phyloP scores from a whole-genome alignment of 1,139 yeast genomes.

The Debaryomyces coudertii region DNA sequence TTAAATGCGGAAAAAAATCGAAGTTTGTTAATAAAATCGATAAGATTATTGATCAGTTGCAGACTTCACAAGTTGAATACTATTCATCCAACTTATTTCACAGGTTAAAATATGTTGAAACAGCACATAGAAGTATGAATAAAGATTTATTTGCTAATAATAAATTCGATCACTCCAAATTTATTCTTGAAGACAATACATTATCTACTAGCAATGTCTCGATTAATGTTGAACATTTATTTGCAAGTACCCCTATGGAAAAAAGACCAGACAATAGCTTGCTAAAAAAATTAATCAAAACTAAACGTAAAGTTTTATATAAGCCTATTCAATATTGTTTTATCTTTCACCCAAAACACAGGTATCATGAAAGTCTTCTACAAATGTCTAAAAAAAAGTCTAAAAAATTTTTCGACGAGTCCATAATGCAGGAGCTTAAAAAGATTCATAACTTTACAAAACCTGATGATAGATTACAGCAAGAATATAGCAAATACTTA shows the following conservation, averaged over 20 bases:
- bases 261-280: conserved; percentile 12
- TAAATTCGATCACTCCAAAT: conserved; percentile 15
- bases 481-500: conserved; percentile 14
- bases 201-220: conserved; percentile 11
- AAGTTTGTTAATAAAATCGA: conserved; percentile 19
- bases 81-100: conserved; percentile 12
- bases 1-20: conserved; percentile 10
- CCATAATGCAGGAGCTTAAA: conserved; percentile 4
- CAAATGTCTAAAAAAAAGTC: conserved; percentile 10
- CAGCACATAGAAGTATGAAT: conserved; percentile 10
- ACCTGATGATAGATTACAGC: conserved; percentile 6
- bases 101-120: conserved; percentile 12
- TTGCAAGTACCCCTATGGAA: neutral
- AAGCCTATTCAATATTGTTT: conserved; percentile 36
- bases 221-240: neutral
- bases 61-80: conserved; percentile 16
- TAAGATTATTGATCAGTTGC: conserved; percentile 17
- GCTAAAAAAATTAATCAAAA: conserved; percentile 20
- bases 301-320: conserved; percentile 25
- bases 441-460: neutral
- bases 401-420: conserved; percentile 6
- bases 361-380: conserved; percentile 17
- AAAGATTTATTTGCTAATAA: conserved; percentile 2
- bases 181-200: conserved; percentile 15
- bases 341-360: conserved; percentile 21